Evolutionary conservation across 2,329 filamentous ascomycete species (phyloP).

Genomic region (Colletotrichum camelliae): DNA sequence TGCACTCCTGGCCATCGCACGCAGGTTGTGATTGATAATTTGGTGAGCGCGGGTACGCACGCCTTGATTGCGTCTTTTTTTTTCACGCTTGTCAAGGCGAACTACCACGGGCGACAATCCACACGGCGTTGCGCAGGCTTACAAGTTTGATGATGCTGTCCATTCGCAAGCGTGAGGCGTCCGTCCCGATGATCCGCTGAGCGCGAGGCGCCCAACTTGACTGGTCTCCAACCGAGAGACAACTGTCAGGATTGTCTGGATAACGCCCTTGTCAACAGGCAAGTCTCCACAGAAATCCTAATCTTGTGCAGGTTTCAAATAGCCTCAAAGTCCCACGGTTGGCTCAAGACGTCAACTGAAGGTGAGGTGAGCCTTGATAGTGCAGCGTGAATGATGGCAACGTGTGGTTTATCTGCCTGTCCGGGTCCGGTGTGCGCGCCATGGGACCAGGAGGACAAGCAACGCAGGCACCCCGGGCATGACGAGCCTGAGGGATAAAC

Average conservation of each 20-base stretch:
- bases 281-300: background rate
- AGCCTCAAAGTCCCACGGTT: background rate
- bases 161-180: slow-evolving; percentile 14
- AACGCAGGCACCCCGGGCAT: background rate
- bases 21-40: background rate
- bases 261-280: background rate
- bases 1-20: background rate
- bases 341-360: background rate
- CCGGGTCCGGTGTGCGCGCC: background rate
- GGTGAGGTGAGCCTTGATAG: background rate
- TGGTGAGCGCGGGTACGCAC: background rate
- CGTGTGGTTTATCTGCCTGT: background rate
- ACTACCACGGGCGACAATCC: background rate
- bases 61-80: background rate
- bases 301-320: background rate
- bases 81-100: background rate
- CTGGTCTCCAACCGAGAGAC: background rate
- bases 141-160: slow-evolving; percentile 7
- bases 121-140: background rate
- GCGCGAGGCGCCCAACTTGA: slow-evolving; percentile 4
- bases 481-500: background rate
- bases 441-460: background rate
- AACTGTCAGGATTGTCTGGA: background rate
- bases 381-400: background rate
- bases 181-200: background rate